Evolutionary conservation across 2,329 filamentous ascomycete genomes (phyloP), one percentile per base, ranked within the genome.

Genomic region (Paracoccidioides lutzii): DNA sequence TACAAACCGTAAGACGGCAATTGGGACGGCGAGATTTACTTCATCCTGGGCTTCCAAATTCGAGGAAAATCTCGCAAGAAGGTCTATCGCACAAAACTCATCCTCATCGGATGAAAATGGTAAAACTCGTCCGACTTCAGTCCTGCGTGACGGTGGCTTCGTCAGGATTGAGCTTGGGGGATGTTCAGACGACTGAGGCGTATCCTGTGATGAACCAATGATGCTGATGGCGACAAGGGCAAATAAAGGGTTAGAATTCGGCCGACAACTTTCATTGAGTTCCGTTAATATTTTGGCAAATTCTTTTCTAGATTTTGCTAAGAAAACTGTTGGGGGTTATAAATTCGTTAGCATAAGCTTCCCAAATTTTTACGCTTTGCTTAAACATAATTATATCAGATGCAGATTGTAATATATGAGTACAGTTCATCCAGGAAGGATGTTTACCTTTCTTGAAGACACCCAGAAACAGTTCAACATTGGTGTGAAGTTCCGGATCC

Each of bases 141-240:
- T 50, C 54, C 43, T 53, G 66, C n/a, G 60, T 60, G 63, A 63
- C 67, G 14, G 65, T 68, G 22, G 62, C 61, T 30, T 7, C 14
- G 32, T 64, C 66, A 54, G 60, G 64, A 42, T 64, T 64, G 57
- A 65, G 65, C 38, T 67, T 64, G 52, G 9, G 4, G 32, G 38
- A 10, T 35, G 30, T 35, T 44, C 38, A 33, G 48, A 44, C 8
- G 43, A 44, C 33, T 33, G 37, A 14, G 66, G 64, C 43, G 64
- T 57, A 58, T 66, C 50, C 58, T 66, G 64, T 61, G 71, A 63
- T 65, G 74, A 65, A 67, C 73, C 62, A 63, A 58, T 60, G 12
- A 69, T 71, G 15, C 74, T 74, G 40, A 80, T 73, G 63, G 80
- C 77, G 61, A 81, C 73, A 46, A 81, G 74, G 22, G 78, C 78